phyloP scores from a whole-genome alignment of 108 stramenopile species.

The Hondaea fermentalgiana region DNA sequence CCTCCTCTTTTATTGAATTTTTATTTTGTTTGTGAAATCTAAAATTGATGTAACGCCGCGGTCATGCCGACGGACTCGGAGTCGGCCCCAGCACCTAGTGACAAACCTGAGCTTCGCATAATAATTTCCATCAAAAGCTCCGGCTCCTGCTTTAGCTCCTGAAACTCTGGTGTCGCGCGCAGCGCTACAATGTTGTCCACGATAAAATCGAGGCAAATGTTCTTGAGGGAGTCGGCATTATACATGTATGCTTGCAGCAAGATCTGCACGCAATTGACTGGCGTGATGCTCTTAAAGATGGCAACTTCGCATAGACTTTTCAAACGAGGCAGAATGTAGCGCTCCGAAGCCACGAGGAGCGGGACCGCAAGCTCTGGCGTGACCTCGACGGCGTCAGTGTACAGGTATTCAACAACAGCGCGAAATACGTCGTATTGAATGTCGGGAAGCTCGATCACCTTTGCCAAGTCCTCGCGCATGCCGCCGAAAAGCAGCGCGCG shows the following conservation, averaged over 20 bases:
- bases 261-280: constrained; percentile 19
- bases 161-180: constrained; percentile 22
- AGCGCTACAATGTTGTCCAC: constrained; percentile 72
- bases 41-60: background rate
- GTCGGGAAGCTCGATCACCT: constrained; percentile 60
- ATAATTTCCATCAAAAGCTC: constrained; percentile 86
- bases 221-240: constrained; percentile 38
- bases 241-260: constrained; percentile 33
- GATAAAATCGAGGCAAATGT: constrained; percentile 64
- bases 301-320: constrained; percentile 79
- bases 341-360: constrained; percentile 78
- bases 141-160: constrained; percentile 75
- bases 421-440: constrained; percentile 58
- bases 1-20: too few species aligned
- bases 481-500: constrained; percentile 46
- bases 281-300: constrained; percentile 33
- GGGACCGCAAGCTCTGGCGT: constrained; percentile 67
- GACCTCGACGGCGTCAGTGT: constrained; percentile 44
- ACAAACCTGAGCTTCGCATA: constrained; percentile 23
- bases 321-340: constrained; percentile 76
- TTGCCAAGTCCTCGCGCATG: constrained; percentile 27
- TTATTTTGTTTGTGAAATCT: too few species aligned
- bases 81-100: background rate
- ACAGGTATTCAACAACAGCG: constrained; percentile 36
- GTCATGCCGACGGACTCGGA: background rate